Conservation (phyloP, 1,284 basidiomycete genomes). For the Cryptococcus sp. region DNA sequence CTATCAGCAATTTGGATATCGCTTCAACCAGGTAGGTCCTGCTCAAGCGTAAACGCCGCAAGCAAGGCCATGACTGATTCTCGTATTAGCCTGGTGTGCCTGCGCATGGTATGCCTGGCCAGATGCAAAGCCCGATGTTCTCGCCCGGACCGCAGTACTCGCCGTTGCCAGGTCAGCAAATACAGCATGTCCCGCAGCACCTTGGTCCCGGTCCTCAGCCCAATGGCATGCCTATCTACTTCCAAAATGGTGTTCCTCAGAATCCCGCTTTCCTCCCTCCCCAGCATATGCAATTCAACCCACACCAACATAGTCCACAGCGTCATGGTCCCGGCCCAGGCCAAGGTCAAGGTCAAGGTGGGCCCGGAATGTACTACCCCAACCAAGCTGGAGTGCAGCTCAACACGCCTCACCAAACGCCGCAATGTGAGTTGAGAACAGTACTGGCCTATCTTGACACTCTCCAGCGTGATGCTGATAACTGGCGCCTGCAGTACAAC, state of each 20-base stretch:
- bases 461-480: neutral
- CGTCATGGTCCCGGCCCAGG: slow-evolving; percentile 24
- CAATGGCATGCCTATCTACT: slow-evolving; percentile 43
- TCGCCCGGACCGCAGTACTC: slow-evolving; percentile 34
- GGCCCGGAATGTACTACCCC: slow-evolving; percentile 30
- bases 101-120: slow-evolving; percentile 24
- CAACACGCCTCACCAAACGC: slow-evolving; percentile 43
- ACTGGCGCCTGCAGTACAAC: slow-evolving; percentile 15
- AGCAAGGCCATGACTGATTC: neutral
- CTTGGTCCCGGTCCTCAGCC: slow-evolving; percentile 34
- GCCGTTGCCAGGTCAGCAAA: slow-evolving; percentile 31
- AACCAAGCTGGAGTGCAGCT: slow-evolving; percentile 17
- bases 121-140: slow-evolving; percentile 43
- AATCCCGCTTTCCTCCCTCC: slow-evolving; percentile 44
- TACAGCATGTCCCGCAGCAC: slow-evolving; percentile 28
- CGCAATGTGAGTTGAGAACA: slow-evolving; percentile 35
- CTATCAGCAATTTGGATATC: slow-evolving; percentile 36
- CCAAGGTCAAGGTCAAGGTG: slow-evolving; percentile 14
- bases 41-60: neutral
- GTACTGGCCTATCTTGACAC: neutral
- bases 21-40: slow-evolving; percentile 32
- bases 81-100: slow-evolving; percentile 35
- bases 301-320: slow-evolving; percentile 20
- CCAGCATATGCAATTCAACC: slow-evolving; percentile 45
- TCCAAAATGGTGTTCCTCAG: slow-evolving; percentile 35